A percentile compares a stretch with the other conserved stretches of the same genome.
Evolutionary conservation across 2,329 filamentous ascomycete genomes (phyloP).

Genomic region (Phialocephala sp.): DNA sequence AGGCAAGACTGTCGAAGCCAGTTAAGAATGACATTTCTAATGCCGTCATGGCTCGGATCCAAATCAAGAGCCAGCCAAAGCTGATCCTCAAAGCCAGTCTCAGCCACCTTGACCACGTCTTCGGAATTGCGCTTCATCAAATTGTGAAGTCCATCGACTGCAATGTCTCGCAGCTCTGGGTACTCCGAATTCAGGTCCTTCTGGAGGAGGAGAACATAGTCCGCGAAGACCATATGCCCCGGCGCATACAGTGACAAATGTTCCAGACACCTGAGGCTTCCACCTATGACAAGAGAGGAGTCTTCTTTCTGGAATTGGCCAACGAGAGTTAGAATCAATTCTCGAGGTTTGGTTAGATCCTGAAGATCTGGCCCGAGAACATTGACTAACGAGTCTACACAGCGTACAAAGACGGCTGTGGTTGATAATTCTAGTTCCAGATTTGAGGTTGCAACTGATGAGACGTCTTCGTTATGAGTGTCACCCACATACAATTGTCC

Average conservation of each 20-base stretch:
- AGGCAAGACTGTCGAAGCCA: constrained; percentile 93
- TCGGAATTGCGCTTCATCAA: constrained; percentile 92
- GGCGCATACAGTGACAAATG: constrained; percentile 93
- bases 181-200: constrained; percentile 74
- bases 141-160: constrained; percentile 88
- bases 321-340: constrained; percentile 87
- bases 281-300: constrained; percentile 71
- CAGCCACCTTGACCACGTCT: constrained; percentile 78
- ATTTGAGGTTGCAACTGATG: constrained; percentile 83
- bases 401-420: constrained; percentile 81
- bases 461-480: constrained; percentile 85
- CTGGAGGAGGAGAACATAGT: constrained; percentile 85
- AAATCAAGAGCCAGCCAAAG: constrained; percentile 89
- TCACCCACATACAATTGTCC: constrained; percentile 92
- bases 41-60: constrained; percentile 74
- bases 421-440: constrained; percentile 86
- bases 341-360: constrained; percentile 88
- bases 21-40: constrained; percentile 87
- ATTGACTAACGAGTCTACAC: constrained; percentile 94
- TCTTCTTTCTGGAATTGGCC: constrained; percentile 81
- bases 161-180: constrained; percentile 74
- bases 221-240: constrained; percentile 80
- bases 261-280: constrained; percentile 83
- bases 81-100: constrained; percentile 83
- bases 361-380: constrained; percentile 95